Conservation (phyloP, 768 basidiomycete species). For the Boletus sp. region DNA sequence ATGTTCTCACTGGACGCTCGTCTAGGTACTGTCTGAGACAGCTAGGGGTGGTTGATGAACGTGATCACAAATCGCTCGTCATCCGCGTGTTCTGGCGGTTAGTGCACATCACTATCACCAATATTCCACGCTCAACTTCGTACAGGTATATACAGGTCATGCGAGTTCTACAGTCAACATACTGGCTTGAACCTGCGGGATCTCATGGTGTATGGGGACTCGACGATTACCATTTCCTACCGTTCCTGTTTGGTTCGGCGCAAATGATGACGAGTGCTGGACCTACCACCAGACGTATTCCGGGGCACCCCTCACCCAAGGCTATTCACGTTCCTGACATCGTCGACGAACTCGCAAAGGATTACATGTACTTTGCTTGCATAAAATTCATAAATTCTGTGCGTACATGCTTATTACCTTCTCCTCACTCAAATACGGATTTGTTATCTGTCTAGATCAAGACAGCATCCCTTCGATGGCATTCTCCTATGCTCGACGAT, state of each 20-base stretch:
- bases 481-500: slow-evolving; percentile 98
- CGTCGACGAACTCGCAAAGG: slow-evolving; percentile 84
- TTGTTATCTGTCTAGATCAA: slow-evolving; percentile 62
- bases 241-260: slow-evolving; percentile 83
- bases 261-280: slow-evolving; percentile 47
- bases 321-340: slow-evolving; percentile 91
- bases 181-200: slow-evolving; percentile 98
- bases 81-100: slow-evolving; percentile 88
- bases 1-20: not conserved
- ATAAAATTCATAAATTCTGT: slow-evolving; percentile 96
- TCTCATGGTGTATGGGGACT: slow-evolving; percentile 98
- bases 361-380: slow-evolving; percentile 97
- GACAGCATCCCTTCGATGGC: slow-evolving; percentile 93
- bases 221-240: slow-evolving; percentile 96
- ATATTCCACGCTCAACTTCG: not conserved
- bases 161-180: slow-evolving; percentile 86
- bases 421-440: not conserved
- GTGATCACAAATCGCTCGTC: slow-evolving; percentile 75
- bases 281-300: slow-evolving; percentile 11
- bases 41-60: slow-evolving; percentile 58
- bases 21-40: slow-evolving; percentile 77
- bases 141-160: slow-evolving; percentile 70
- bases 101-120: slow-evolving; percentile 6
- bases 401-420: slow-evolving; percentile 22
- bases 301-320: slow-evolving; percentile 84